Conservation (phyloP, 1,284 basidiomycete species). For the Microbotryum saponariae region DNA sequence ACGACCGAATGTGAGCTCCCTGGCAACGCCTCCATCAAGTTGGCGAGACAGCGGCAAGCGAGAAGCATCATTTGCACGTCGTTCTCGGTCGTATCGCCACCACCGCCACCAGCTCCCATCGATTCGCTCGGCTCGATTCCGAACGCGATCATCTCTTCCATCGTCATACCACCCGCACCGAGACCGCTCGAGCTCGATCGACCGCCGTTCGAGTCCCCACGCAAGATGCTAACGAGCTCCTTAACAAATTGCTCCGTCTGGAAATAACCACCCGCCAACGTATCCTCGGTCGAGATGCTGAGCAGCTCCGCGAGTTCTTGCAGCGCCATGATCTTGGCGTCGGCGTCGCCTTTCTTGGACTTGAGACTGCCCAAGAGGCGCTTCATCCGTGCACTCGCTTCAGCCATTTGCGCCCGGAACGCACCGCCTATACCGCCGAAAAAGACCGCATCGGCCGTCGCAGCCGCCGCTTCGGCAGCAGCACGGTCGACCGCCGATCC, state of each 20-base stretch:
- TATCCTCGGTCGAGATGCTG: conserved; percentile 95
- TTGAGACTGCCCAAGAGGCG: conserved; percentile 75
- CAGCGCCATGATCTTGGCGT: conserved; percentile 75
- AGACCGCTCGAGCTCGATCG: conserved; percentile 3
- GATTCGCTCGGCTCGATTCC: conserved; percentile 35
- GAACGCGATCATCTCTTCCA: conserved; percentile 46
- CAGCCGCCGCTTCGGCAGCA: conserved; percentile 9
- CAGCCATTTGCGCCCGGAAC: conserved; percentile 53
- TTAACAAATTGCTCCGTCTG: conserved; percentile 84
- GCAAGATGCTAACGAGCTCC: conserved; percentile 85
- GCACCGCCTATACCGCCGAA: conserved; percentile 16
- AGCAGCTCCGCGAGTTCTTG: conserved; percentile 92
- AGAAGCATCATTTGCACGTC: conserved; percentile 58
- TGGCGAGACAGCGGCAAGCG: conserved; percentile 87
- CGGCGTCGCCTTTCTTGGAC: conserved; percentile 48
- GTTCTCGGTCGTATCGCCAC: conserved; percentile 45
- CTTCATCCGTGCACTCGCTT: conserved; percentile 76
- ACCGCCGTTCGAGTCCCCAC: conserved; percentile 52
- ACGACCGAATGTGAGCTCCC: conserved; percentile 90
- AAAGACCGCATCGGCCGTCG: conserved; percentile 21
- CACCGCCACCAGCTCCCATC: conserved; percentile 6
- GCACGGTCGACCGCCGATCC: conserved; percentile 3
- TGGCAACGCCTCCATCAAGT: conserved; percentile 91
- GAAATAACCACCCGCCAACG: conserved; percentile 78
- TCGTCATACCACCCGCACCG: conserved; percentile 37